Base-by-base conservation (phyloP, 2,329 filamentous ascomycete species). In the Phaeoacremonium minimum region DNA sequence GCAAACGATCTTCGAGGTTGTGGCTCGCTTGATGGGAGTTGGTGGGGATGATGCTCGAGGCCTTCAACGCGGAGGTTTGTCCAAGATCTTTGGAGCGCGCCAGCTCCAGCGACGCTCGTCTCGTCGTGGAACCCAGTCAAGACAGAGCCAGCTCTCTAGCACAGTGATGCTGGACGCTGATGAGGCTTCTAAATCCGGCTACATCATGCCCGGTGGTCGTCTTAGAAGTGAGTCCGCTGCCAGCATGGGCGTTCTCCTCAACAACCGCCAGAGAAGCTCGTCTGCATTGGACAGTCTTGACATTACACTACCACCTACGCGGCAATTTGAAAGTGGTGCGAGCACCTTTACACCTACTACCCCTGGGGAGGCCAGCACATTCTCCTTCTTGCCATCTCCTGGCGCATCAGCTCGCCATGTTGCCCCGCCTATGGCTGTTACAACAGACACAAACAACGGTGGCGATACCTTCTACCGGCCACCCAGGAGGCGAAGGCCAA, bases 81-180 rank as follows among this genome's bases (percentile, higher is more conserved):
- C 83, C 48, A 95, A 90, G 64, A 87, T 90, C 31, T 94, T 96
- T 55, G 90, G 90, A 34, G 88, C 90, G 75, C 85, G 90, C 32
- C 89, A 96, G 58, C 69, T 96, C 28, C 87, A 87, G 11, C 80
- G 85, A 45, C 80, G 89, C 33, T 68, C 75, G 44, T 78, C 77
- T 40, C 78, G 78, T 32, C 77, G 76, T 42, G 74, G 71, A 35
- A 77, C 76, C 13, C 71, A 75, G 16, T 83, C 84, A 7, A 78
- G 88, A 42, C 81, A 85, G 50, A 96, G 88, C 54, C 85, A 93
- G 58, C 74, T 86, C 36, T 95, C 88, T 5, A 88, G 81, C 45
- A 77, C 85, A 20, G 86, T 81, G 14, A 96, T 96, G 75, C 67
- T 96, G 35, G 75, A 77, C 40, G 66, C 75, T 20, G 82, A 86